Evolutionary conservation across 2,329 filamentous ascomycete species (phyloP).

Genomic region (Teratosphaeria viscida): DNA sequence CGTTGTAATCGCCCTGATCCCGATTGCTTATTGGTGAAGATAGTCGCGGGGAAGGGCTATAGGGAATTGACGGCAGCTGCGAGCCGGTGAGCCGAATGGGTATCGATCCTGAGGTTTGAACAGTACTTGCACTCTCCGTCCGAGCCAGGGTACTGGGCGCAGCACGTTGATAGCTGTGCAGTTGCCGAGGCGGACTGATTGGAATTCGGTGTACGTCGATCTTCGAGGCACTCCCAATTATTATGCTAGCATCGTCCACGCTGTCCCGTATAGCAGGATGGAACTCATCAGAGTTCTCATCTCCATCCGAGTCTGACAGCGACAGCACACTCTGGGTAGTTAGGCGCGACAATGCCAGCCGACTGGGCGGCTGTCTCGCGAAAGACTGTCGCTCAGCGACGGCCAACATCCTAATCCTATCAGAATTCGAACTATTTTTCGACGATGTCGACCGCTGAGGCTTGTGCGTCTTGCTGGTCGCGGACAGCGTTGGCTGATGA

Average conservation of each 20-base stretch:
- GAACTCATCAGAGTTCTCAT: constrained; percentile 19
- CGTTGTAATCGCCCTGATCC: constrained; percentile 1
- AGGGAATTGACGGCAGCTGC: constrained; percentile 4
- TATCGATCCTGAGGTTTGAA: constrained; percentile 18
- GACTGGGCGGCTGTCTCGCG: constrained; percentile 1
- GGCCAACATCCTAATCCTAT: constrained; percentile 1
- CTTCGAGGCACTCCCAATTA: neutral
- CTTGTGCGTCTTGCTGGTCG: neutral
- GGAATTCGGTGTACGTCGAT: constrained; percentile 2
- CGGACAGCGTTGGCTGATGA: neutral
- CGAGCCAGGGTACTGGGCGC: constrained; percentile 4
- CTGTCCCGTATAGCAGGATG: constrained; percentile 4
- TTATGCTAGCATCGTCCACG: constrained; percentile 2
- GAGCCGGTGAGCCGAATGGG: constrained; percentile 15
- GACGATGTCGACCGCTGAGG: neutral
- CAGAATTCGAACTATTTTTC: constrained; percentile 1
- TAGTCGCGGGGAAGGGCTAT: neutral
- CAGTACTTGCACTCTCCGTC: constrained; percentile 5
- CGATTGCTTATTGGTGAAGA: neutral
- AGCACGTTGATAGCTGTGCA: constrained; percentile 5
- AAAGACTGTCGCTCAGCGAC: neutral
- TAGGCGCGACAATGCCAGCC: constrained; percentile 7
- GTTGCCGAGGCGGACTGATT: constrained; percentile 5
- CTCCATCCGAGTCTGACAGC: constrained; percentile 24
- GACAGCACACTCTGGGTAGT: constrained; percentile 11